Evolutionary conservation across 177 flowering plant species (phyloP).

Genomic region (Vitis hybrid): DNA sequence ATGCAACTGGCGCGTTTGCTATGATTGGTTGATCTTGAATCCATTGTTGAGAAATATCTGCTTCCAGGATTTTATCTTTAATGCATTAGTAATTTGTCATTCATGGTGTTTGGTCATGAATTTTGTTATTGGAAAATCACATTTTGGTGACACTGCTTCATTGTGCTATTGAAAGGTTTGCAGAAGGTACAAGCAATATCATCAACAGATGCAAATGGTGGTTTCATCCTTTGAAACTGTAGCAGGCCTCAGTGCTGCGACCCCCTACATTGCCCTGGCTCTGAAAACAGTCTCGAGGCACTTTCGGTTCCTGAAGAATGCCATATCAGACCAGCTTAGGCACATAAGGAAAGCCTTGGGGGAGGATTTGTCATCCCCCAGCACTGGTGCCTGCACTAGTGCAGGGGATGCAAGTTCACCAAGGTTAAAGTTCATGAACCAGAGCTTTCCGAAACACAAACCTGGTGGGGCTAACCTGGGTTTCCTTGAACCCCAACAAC

Average conservation of each 20-base stretch:
- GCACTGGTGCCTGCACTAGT: conserved; percentile 27
- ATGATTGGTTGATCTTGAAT: no score
- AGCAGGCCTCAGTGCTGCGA: conserved; percentile 72
- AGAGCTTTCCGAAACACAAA: conserved; percentile 38
- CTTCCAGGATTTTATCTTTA: no score
- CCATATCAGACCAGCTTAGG: conserved; percentile 62
- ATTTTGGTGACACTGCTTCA: neutral
- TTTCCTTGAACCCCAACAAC: conserved; percentile 55
- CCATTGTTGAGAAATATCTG: no score
- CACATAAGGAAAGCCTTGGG: conserved; percentile 44
- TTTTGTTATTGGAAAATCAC: neutral
- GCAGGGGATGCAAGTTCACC: conserved; percentile 33
- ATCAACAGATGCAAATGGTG: conserved; percentile 87
- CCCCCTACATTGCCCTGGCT: conserved; percentile 69
- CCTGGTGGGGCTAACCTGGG: conserved; percentile 31
- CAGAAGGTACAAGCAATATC: conserved; percentile 73
- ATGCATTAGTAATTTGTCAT: no score
- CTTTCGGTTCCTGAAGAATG: conserved; percentile 53
- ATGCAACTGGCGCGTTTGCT: no score
- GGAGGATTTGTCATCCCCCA: conserved; percentile 52
- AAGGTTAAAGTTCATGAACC: conserved; percentile 39
- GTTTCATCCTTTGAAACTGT: conserved; percentile 79
- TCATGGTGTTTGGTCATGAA: neutral
- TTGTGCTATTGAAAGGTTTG: conserved; percentile 44
- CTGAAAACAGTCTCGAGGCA: conserved; percentile 61